Conservation (phyloP, 2,329 filamentous ascomycete genomes). For the Botrytis paeoniae region DNA sequence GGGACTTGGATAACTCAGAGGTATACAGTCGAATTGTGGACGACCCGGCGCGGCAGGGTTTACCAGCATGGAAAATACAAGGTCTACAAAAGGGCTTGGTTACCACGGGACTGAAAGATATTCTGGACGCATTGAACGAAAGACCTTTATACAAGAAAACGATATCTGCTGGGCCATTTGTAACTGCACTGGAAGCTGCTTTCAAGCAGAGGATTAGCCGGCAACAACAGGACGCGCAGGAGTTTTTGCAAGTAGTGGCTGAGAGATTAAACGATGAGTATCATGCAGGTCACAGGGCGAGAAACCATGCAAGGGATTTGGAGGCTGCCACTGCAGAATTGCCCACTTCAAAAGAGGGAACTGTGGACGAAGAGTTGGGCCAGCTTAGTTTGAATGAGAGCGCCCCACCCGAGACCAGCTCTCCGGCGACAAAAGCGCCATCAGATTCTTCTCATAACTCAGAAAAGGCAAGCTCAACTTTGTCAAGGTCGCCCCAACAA, state of each 20-base stretch:
- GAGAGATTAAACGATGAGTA: conserved; percentile 94
- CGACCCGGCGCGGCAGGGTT: conserved; percentile 45
- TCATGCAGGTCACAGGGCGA: conserved; percentile 74
- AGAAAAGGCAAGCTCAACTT: conserved; percentile 12
- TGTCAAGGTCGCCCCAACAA: background rate
- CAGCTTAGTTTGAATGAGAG: conserved; percentile 20
- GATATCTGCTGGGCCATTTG: conserved; percentile 82
- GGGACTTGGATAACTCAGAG: conserved; percentile 72
- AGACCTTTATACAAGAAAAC: conserved; percentile 91
- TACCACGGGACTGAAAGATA: conserved; percentile 84
- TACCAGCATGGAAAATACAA: conserved; percentile 60
- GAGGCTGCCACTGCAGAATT: conserved; percentile 11
- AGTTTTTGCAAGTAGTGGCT: conserved; percentile 91
- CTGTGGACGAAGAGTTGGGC: conserved; percentile 17
- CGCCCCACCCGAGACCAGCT: background rate
- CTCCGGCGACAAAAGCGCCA: conserved; percentile 7
- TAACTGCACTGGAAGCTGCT: conserved; percentile 76
- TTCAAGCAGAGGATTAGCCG: conserved; percentile 89
- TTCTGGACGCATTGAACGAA: conserved; percentile 90
- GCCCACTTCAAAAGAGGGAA: conserved; percentile 17
- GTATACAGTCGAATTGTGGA: conserved; percentile 66
- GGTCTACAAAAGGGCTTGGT: conserved; percentile 77
- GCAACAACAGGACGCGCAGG: conserved; percentile 95
- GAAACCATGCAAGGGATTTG: conserved; percentile 52
- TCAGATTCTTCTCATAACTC: conserved; percentile 13